These are phyloP conservation scores for Cladosporium austrohemisphaericum DNA, from an alignment of 2,329 filamentous ascomycete genomes.

Conservation along the genomic window DNA sequence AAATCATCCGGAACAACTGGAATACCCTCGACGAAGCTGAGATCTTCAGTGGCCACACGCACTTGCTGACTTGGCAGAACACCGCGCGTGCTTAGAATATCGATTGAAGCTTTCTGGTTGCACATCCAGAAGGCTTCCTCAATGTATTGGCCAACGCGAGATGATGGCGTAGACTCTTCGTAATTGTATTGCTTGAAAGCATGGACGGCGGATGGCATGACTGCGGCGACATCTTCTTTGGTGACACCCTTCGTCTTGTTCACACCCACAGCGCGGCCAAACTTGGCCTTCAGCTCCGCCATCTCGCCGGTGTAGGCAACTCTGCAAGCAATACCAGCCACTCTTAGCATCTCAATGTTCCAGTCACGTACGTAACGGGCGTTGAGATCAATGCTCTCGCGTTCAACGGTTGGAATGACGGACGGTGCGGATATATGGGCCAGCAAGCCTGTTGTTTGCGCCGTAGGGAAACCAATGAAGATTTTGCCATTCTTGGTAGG, in stretches of 20 bases:
- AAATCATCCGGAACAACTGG: constrained; percentile 78
- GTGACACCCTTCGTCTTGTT: constrained; percentile 47
- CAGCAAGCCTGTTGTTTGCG: constrained; percentile 90
- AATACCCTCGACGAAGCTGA: constrained; percentile 82
- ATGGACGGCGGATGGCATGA: constrained; percentile 76
- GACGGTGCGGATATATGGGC: constrained; percentile 95
- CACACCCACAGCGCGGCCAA: constrained; percentile 37
- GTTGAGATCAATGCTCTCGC: constrained; percentile 94
- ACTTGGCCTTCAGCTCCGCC: constrained; percentile 61
- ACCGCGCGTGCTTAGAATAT: constrained; percentile 83
- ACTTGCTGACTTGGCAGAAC: constrained; percentile 81
- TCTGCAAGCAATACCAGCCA: constrained; percentile 83
- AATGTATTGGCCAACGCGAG: constrained; percentile 76
- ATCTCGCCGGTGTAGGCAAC: constrained; percentile 88
- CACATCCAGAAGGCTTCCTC: constrained; percentile 97
- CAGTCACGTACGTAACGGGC: constrained; percentile 90
- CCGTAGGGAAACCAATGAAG: constrained; percentile 96
- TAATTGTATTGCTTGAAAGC: constrained; percentile 85
- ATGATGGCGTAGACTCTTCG: constrained; percentile 82
- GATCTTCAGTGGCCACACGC: constrained; percentile 66
- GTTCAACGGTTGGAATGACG: constrained; percentile 93
- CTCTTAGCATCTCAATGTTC: constrained; percentile 90
- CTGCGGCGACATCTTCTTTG: constrained; percentile 60
- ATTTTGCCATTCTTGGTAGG: constrained; percentile 86
- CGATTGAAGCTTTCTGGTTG: constrained; percentile 75